Evolutionary conservation across 2,329 filamentous ascomycete genomes (phyloP), one percentile per base, ranked within the genome.

Genomic region (Botryotinia calthae): DNA sequence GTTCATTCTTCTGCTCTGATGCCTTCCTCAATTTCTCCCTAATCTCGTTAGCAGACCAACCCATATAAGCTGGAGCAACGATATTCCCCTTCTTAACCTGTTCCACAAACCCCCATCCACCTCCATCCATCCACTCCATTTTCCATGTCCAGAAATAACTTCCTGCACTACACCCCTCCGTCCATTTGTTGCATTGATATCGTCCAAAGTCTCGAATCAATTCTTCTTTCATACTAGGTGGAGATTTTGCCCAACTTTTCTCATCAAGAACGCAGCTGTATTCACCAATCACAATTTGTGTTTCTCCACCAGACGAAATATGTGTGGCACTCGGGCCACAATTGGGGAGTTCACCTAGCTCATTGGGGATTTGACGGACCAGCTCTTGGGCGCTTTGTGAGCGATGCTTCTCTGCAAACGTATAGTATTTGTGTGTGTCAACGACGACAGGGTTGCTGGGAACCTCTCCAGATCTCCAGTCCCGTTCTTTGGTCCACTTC

Each of bases 121-220:
- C 87, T 20, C 87, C 87, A n/a, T 85, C 84, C 84, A 87, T 87
- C 87, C 87, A 89, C 75, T 78, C 79, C 87, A 89, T 89, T 71
- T 87, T 87, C 77, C 83, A 86, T 0, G 87, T 89, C 88, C 87
- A 89, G 81, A 89, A 90, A 77, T 85, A 88, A 46, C 82, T 83
- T 1, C 87, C 88, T 3, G 85, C 85, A 22, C 85, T 80, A 62
- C 82, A 83, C n/a, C 83, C 77, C 72, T 86, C 14, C 3, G 42
- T 84, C 79, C 85, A 89, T 61, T 82, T 82, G 18, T 81, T 77
- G 40, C 82, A 84, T 76, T 89, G 84, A 2, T 82, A 83, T 62
- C 82, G 81, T 20, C 86, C 86, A 76, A 88, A 88, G 34, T 83
- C 79, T 4, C 82, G 81, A 72, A 83, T 79, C 14, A 86, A 79